Percentiles rank a stretch among this genome's conserved stretches.
Evolutionary conservation across 1,284 basidiomycete species (phyloP).

Genomic region (Ganoderma leucocontextum): DNA sequence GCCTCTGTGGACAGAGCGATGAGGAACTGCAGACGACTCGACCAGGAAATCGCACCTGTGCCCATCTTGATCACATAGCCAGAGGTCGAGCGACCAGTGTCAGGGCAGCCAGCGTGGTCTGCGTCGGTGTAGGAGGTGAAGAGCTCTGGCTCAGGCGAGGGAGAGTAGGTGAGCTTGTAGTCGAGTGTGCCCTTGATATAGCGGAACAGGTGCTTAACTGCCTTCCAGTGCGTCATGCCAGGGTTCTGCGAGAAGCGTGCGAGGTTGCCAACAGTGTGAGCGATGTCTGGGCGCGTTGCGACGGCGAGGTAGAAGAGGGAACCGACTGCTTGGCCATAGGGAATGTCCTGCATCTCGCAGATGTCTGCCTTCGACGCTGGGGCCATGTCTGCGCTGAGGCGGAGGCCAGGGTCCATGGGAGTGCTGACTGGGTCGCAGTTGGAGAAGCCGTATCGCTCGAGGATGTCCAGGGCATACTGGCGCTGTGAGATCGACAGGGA

Average conservation of each 20-base stretch:
- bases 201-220: slow-evolving; percentile 31
- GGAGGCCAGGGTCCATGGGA: slow-evolving; percentile 16
- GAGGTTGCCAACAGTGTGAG: slow-evolving; percentile 19
- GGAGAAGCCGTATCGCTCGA: slow-evolving; percentile 11
- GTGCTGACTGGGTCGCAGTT: slow-evolving; percentile 19
- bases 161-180: slow-evolving; percentile 7
- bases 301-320: slow-evolving; percentile 19
- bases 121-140: slow-evolving; percentile 3
- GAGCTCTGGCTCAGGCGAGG: background rate
- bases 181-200: slow-evolving; percentile 34
- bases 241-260: slow-evolving; percentile 24
- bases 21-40: background rate
- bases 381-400: slow-evolving; percentile 10
- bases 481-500: slow-evolving; percentile 19
- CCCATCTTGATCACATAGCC: slow-evolving; percentile 25
- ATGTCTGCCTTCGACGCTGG: background rate
- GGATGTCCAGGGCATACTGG: slow-evolving; percentile 9
- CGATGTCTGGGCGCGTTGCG: slow-evolving; percentile 22
- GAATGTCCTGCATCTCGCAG: slow-evolving; percentile 15
- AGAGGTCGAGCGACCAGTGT: slow-evolving; percentile 16
- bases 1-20: background rate
- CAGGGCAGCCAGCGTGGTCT: slow-evolving; percentile 17
- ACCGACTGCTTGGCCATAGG: slow-evolving; percentile 15
- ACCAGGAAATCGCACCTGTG: slow-evolving; percentile 1
- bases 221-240: slow-evolving; percentile 31